Percentiles rank a stretch among this genome's conserved stretches.
Evolutionary conservation across 768 basidiomycete species (phyloP).

Genomic region (Heimioporus sp.): DNA sequence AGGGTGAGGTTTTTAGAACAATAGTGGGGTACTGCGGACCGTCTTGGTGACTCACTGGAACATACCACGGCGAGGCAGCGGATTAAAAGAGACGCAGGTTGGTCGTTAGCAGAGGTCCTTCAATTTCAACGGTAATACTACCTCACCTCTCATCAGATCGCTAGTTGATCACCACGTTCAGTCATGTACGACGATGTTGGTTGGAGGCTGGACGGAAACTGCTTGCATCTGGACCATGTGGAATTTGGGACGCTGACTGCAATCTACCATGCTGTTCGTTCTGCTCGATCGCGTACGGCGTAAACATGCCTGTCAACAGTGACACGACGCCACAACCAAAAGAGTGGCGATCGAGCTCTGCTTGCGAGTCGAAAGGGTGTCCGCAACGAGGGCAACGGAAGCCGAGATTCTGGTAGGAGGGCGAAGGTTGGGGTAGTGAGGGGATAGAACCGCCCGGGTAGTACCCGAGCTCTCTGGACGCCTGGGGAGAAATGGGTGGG

Average conservation of each 20-base stretch:
- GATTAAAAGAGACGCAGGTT: no score
- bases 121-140: no score
- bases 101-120: no score
- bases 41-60: no score
- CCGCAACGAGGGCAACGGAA: constrained; percentile 16
- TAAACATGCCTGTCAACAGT: constrained; percentile 11
- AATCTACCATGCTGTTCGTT: not conserved
- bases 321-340: constrained; percentile 11
- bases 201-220: not conserved
- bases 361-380: constrained; percentile 2
- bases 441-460: not conserved
- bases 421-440: not conserved
- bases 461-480: not conserved
- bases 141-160: no score
- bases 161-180: no score
- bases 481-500: not conserved
- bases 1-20: no score
- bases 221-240: not conserved
- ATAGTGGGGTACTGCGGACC: no score
- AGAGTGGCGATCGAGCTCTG: constrained; percentile 9
- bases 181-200: not conserved
- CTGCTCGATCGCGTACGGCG: constrained; percentile 8
- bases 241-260: not conserved
- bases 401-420: not conserved
- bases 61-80: no score